phyloP scores from a whole-genome alignment of 805 yeast species.

The Starmerella apis region DNA sequence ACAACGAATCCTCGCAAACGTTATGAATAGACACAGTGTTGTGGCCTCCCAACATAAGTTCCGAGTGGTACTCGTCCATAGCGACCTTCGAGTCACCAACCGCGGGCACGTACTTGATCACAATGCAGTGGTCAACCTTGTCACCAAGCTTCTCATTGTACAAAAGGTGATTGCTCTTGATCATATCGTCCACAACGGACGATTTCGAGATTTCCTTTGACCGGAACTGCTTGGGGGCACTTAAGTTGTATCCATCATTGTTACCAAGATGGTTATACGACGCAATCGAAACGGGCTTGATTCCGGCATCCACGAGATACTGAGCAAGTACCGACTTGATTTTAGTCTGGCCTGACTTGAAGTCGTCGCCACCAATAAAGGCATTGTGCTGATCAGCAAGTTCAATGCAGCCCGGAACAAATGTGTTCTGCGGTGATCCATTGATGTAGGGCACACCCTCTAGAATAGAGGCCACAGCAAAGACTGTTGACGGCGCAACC shows the following conservation, averaged over 20 bases:
- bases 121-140: constrained; percentile 85
- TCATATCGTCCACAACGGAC: constrained; percentile 88
- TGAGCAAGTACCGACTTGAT: constrained; percentile 92
- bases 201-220: constrained; percentile 91
- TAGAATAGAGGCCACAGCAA: constrained; percentile 85
- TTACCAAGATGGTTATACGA: constrained; percentile 94
- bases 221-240: constrained; percentile 85
- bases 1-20: constrained; percentile 89
- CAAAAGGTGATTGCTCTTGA: constrained; percentile 72
- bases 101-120: constrained; percentile 85
- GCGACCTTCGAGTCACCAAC: constrained; percentile 96
- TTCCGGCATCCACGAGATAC: constrained; percentile 93
- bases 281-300: constrained; percentile 86
- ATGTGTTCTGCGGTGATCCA: constrained; percentile 96
- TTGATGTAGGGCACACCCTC: constrained; percentile 85
- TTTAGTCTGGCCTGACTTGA: constrained; percentile 94
- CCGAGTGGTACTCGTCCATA: constrained; percentile 96
- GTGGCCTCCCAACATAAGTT: constrained; percentile 95
- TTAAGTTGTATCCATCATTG: constrained; percentile 87
- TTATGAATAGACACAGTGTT: constrained; percentile 88
- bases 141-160: constrained; percentile 72
- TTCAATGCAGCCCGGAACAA: constrained; percentile 89
- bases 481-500: constrained; percentile 84
- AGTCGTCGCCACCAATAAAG: constrained; percentile 93
- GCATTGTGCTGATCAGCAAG: constrained; percentile 67